Evolutionary conservation across 345 rosid genomes (phyloP).

Genomic region (Syzygium aromaticum): DNA sequence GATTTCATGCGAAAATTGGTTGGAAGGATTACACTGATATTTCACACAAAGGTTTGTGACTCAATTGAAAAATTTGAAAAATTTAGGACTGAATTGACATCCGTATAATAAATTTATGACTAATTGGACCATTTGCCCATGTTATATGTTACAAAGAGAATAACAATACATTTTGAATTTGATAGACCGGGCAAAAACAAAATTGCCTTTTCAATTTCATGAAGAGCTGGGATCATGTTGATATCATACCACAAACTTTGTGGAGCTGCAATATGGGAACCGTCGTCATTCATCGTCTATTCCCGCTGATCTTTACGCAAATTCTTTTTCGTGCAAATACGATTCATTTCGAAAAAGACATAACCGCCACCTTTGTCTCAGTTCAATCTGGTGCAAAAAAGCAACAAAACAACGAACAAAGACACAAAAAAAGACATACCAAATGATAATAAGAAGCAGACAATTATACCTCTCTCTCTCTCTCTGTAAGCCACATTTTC

Average conservation of each 20-base stretch:
- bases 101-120: fast-evolving
- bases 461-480: neutral
- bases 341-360: neutral
- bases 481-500: neutral
- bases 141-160: neutral
- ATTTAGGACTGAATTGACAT: fast-evolving
- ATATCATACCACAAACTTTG: neutral
- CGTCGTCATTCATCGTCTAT: neutral
- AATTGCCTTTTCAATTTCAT: neutral
- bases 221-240: neutral
- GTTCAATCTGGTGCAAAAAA: neutral
- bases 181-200: neutral
- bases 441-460: neutral
- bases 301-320: neutral
- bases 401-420: neutral
- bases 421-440: neutral
- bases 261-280: neutral
- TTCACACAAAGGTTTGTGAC: fast-evolving
- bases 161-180: too few species aligned
- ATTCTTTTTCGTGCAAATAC: neutral
- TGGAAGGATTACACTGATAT: fast-evolving
- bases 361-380: neutral
- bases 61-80: neutral
- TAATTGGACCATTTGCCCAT: too few species aligned
- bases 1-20: neutral